Percentiles rank a stretch among this genome's conserved stretches.
phyloP scores from a whole-genome alignment of 73 alveolate species.

The Halteria grandinella region DNA sequence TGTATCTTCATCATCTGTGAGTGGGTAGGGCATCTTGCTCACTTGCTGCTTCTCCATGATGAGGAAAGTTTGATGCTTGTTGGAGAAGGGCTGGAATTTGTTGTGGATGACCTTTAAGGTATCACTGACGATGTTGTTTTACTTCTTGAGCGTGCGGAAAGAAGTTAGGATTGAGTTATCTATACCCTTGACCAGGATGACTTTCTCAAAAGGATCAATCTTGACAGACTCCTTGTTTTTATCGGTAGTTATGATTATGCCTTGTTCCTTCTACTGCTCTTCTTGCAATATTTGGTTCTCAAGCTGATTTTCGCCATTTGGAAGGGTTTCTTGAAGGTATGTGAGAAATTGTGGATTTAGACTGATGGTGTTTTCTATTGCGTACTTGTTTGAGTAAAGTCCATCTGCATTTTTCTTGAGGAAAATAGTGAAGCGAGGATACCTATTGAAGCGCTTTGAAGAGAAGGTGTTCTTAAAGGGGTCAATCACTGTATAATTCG shows the following conservation, averaged over 20 bases:
- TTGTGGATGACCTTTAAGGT: conserved; percentile 68
- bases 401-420: conserved; percentile 46
- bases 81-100: conserved; percentile 48
- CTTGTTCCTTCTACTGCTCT: conserved; percentile 15
- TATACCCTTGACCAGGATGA: conserved; percentile 64
- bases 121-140: conserved; percentile 59
- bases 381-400: neutral
- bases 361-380: conserved; percentile 59
- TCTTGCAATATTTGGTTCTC: neutral
- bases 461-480: conserved; percentile 42
- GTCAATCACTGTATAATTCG: no score
- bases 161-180: conserved; percentile 70
- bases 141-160: conserved; percentile 60
- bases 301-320: no score
- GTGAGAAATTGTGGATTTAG: conserved; percentile 65
- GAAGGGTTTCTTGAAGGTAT: no score
- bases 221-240: conserved; percentile 8
- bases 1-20: conserved; percentile 58
- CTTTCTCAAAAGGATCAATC: conserved; percentile 74
- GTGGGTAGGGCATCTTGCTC: conserved; percentile 40
- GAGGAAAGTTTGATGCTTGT: conserved; percentile 1
- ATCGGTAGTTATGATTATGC: conserved; percentile 3
- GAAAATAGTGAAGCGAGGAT: conserved; percentile 70
- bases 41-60: neutral
- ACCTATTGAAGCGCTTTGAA: conserved; percentile 67